Evolutionary conservation across 192 early-diverging fungal genomes (phyloP), one percentile per base, ranked within the genome.

Genomic region (Chytriomyces confervae): DNA sequence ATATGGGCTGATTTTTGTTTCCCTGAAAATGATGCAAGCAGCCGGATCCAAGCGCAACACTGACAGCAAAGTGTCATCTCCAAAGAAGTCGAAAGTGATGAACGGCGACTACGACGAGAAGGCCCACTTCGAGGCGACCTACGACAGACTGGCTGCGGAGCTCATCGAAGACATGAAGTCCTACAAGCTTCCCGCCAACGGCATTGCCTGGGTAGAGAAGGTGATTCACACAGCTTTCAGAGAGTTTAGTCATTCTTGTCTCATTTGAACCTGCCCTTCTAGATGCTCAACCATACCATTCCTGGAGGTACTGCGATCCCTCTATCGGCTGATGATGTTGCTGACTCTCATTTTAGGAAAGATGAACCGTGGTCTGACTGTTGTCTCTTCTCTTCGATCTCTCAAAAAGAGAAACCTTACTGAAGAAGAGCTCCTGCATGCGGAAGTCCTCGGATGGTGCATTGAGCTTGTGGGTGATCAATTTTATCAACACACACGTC

Each of bases 341-440:
- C 13, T 23, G 27, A 65, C 51, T 2, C 36, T 20, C 6, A 24
- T 16, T 69, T 27, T 48, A 82, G 96, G 95, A 80, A 99, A 99
- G 87, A 91, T 98, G 91, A 99, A 99, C 93, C 94, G 97, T 82
- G 97, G 97, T 29, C 84, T 98, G 66, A 95, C 96, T 5, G 97
- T 99, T 18, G 92, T 94, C 36, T 95, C 96, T 77, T 93, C 97
- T 5, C 86, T 97, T 62, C 83, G 88, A 71, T 93, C 94, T 29
- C 85, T 98, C 78, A 89, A 93, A 66, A 87, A 88, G 61, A 79
- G 86, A 47, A 93, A 92, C 69, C 85, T 96, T 47, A 91, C 94
- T 46, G 81, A 86, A 36, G 93, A 95, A 50, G 93, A 98, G 83
- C 88, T 93, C 67, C 88, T 92, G 77, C 91, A 94, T 82, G 95